Evolutionary conservation across 495 filamentous ascomycete genomes (phyloP), one percentile per base, ranked within the genome.

Genomic region (Aspergillus funiculosus): DNA sequence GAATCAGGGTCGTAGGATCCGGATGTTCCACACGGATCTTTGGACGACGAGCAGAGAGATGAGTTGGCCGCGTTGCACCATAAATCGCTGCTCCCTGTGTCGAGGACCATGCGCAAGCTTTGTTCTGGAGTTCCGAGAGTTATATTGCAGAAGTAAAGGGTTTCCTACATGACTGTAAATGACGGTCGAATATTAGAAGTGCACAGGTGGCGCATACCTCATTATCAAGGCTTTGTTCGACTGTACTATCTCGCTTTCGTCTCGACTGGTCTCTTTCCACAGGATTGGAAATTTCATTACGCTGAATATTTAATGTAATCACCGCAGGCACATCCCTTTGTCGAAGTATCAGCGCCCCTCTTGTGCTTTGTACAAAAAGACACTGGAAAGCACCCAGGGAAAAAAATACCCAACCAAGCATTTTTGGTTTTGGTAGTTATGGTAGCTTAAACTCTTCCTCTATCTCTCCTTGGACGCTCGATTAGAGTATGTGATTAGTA

Each of bases 71-170:
- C 78, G 62, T 94, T 92, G 18, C 82, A 79, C 90, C 90, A 96
- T 2, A 95, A 65, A 66, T 97, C 90, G 53, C 87, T 92, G 59
- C 87, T 94, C 20, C 87, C 87, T 7, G 87, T 92, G 53, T 92
- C 87, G 41, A 92, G 56, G 48, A 86, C 79, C 57, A 91, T 56
- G 17, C 78, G 72, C n/a, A 89, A 39, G 4, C 53, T 63, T 52
- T 82, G 81, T 15, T 72, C 52, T 14, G 86, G 86, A 13, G 87
- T 88, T 26, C 87, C 87, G 47, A 92, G 53, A 8, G 78, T 82
- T 27, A 78, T 69, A 58, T 87, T 87, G 46, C 80, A 75, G 57
- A 79, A 84, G 56, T 92, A 92, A 11, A 87, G 66, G 0, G 59
- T 65, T 60, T 69, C 53, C 68, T 71, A 46, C 19, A 1, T 4